phyloP scores from a whole-genome alignment of 305 asterid species.

The Plantago coronopus region DNA sequence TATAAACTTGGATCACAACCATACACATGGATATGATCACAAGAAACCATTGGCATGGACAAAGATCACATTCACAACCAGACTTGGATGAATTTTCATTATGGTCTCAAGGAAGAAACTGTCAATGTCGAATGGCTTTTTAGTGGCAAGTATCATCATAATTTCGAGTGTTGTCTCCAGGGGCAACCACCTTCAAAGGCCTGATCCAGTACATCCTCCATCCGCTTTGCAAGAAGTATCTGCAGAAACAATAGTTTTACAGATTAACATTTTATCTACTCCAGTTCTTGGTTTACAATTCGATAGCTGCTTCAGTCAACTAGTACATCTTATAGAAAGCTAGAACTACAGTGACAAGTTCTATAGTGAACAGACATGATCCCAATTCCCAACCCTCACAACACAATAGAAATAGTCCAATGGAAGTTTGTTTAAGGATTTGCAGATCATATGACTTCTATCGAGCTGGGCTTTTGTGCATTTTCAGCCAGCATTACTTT shows the following conservation, averaged over 20 bases:
- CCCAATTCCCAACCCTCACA: no score
- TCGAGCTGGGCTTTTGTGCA: no score
- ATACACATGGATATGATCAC: background rate
- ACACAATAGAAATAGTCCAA: no score
- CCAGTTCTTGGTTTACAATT: background rate
- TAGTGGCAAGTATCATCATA: conserved; percentile 33
- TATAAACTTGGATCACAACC: background rate
- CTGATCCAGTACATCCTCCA: conserved; percentile 96
- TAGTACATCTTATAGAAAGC: no score
- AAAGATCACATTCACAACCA: background rate
- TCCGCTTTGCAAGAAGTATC: conserved; percentile 77
- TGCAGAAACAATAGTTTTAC: conserved; percentile 22
- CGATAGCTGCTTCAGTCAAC: background rate
- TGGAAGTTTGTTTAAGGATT: no score
- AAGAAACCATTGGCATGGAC: background rate
- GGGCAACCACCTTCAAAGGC: conserved; percentile 99
- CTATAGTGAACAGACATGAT: no score
- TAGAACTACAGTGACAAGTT: no score
- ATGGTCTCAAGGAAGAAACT: background rate
- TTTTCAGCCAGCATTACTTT: no score
- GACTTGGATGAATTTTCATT: background rate
- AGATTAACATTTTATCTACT: background rate
- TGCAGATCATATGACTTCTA: no score
- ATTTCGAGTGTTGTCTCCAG: conserved; percentile 67
- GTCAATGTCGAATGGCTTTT: background rate